Conservation (phyloP, 2,329 filamentous ascomycete species). For the Trichoderma aggressivum region DNA sequence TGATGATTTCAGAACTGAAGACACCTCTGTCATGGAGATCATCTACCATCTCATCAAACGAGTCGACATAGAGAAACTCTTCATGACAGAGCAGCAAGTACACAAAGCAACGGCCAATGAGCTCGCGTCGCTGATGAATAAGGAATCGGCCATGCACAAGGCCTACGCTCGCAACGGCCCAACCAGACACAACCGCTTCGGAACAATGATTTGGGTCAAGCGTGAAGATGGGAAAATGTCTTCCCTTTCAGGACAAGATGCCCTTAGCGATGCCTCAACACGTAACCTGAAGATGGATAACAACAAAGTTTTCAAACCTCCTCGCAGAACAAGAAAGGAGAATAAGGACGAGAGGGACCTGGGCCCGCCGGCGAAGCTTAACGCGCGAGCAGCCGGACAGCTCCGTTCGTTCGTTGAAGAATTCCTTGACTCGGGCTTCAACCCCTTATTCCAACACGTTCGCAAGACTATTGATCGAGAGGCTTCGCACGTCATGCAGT, state of each 20-base stretch:
- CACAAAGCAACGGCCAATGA: conserved; percentile 68
- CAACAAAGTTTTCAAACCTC: conserved; percentile 85
- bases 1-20: conserved; percentile 86
- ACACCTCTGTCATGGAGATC: conserved; percentile 85
- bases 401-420: conserved; percentile 83
- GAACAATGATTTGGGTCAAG: conserved; percentile 96
- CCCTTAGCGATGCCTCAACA: conserved; percentile 67
- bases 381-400: conserved; percentile 68
- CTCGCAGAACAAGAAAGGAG: conserved; percentile 60
- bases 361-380: conserved; percentile 67
- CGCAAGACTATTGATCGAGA: conserved; percentile 89
- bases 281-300: conserved; percentile 86
- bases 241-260: conserved; percentile 84
- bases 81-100: conserved; percentile 74
- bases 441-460: conserved; percentile 80
- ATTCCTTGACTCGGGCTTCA: conserved; percentile 93
- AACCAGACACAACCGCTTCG: conserved; percentile 88
- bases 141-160: conserved; percentile 80
- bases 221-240: conserved; percentile 79
- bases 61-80: conserved; percentile 77
- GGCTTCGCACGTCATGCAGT: conserved; percentile 72
- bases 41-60: conserved; percentile 92
- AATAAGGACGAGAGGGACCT: conserved; percentile 70
- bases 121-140: conserved; percentile 69
- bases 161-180: conserved; percentile 74